A percentile compares a stretch with the other conserved stretches of the same genome.
Conservation (phyloP, 2,329 filamentous ascomycete species). For the Colletotrichum endophyticum region DNA sequence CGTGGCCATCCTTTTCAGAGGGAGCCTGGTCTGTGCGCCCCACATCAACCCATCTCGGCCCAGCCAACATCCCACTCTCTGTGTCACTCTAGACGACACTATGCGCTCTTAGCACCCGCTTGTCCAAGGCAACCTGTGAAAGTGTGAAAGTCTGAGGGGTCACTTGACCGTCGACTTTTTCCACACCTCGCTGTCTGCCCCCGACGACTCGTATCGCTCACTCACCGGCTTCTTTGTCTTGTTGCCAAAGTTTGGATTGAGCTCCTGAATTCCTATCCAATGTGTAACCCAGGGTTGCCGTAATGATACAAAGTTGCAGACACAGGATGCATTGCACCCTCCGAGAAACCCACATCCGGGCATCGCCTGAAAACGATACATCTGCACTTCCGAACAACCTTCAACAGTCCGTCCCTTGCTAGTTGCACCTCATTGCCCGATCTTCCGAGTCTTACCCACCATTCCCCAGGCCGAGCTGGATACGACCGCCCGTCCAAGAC, state of each 20-base stretch:
- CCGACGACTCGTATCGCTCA: background rate
- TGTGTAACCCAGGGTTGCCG: background rate
- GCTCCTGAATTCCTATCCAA: background rate
- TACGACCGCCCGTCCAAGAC: background rate
- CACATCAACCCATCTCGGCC: conserved; percentile 2
- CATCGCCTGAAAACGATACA: background rate
- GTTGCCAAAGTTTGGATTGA: background rate
- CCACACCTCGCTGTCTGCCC: background rate
- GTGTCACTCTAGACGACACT: background rate
- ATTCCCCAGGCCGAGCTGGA: background rate
- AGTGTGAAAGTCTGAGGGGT: conserved; percentile 15
- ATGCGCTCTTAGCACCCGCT: background rate
- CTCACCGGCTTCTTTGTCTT: background rate
- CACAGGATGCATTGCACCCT: background rate
- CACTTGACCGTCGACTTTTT: conserved; percentile 11
- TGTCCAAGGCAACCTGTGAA: conserved; percentile 15
- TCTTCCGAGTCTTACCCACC: background rate
- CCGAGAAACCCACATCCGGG: background rate
- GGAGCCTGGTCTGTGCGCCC: conserved; percentile 17
- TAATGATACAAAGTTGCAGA: background rate
- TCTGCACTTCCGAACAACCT: background rate
- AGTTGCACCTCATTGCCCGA: background rate
- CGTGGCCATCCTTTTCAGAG: conserved; percentile 19
- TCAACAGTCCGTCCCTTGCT: background rate
- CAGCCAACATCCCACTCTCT: conserved; percentile 5